These are phyloP conservation scores for Gamsiella multidivaricata DNA, from an alignment of 192 early-diverging fungal species.

Conservation along the genomic window DNA sequence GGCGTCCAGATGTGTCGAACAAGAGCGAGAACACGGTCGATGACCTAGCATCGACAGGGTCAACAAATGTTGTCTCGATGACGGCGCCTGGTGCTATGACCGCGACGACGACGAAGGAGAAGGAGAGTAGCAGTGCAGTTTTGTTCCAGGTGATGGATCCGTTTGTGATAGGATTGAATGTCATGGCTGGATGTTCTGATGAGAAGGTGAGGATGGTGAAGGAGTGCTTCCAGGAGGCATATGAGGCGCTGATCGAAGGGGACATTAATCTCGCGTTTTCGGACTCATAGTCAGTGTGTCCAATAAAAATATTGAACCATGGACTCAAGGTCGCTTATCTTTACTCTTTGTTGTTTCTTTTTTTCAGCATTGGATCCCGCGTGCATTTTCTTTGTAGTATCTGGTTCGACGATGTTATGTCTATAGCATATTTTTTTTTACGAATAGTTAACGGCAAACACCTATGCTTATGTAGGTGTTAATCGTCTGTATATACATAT, in stretches of 20 bases:
- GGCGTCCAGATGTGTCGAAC: slow-evolving; percentile 25
- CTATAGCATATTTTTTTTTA: too few relatives aligned
- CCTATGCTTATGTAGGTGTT: too few relatives aligned
- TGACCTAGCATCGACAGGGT: too few relatives aligned
- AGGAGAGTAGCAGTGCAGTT: background rate
- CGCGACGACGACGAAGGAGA: background rate
- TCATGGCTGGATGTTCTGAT: slow-evolving; percentile 9
- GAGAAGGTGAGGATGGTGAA: slow-evolving; percentile 34
- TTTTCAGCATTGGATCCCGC: too few relatives aligned
- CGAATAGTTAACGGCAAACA: too few relatives aligned
- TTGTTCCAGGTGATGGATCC: slow-evolving; percentile 44
- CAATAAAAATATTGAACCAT: slow-evolving; percentile 5
- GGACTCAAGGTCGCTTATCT: too few relatives aligned
- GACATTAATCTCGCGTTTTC: slow-evolving; percentile 44
- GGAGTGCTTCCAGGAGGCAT: slow-evolving; percentile 42
- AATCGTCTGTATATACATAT: too few relatives aligned
- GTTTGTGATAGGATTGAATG: slow-evolving; percentile 25
- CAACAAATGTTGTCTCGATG: background rate
- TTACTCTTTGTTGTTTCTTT: too few relatives aligned
- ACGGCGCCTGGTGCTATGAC: background rate
- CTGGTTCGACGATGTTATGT: too few relatives aligned
- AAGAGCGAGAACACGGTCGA: too few relatives aligned
- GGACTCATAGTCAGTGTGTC: background rate
- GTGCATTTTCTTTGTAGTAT: too few relatives aligned
- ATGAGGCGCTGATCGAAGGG: slow-evolving; percentile 40